phyloP scores from a whole-genome alignment of 306 rosid genomes.

The Carpinus viminea region DNA sequence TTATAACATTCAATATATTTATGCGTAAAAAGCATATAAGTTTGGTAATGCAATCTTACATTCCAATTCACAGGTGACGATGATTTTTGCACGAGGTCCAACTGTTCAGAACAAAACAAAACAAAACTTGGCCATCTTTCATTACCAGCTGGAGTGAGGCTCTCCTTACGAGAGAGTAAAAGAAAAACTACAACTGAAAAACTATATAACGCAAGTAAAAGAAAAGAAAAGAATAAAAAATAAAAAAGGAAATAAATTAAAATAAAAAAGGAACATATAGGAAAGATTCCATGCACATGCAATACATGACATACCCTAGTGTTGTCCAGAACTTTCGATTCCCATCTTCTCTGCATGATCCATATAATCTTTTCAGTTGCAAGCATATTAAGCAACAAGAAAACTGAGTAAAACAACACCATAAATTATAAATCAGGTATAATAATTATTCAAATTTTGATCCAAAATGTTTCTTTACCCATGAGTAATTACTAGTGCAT shows the following conservation, averaged over 20 bases:
- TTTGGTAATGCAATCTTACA: background rate
- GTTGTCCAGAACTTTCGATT: slow-evolving; percentile 40
- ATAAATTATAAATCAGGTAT: slow-evolving; percentile 13
- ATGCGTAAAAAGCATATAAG: too few species aligned
- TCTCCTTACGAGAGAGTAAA: slow-evolving; percentile 26
- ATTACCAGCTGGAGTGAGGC: slow-evolving; percentile 39
- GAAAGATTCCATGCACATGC: slow-evolving; percentile 14
- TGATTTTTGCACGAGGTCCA: slow-evolving; percentile 55
- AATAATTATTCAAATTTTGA: background rate
- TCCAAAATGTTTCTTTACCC: background rate
- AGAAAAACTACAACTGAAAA: background rate
- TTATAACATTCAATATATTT: too few species aligned
- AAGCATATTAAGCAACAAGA: slow-evolving; percentile 3
- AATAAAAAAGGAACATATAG: slow-evolving; percentile 4
- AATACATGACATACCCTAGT: background rate
- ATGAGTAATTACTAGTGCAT: background rate
- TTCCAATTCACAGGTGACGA: slow-evolving; percentile 43
- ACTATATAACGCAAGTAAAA: background rate
- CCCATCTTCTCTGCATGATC: slow-evolving; percentile 45
- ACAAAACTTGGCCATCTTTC: slow-evolving; percentile 39
- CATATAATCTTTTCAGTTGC: slow-evolving; percentile 14
- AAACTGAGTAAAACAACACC: background rate
- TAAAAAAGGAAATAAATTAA: background rate
- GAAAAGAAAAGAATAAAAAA: slow-evolving; percentile 9
- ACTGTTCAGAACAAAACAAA: slow-evolving; percentile 17